Base-by-base conservation (phyloP, 345 rosid genomes). In the Salix udensis region DNA sequence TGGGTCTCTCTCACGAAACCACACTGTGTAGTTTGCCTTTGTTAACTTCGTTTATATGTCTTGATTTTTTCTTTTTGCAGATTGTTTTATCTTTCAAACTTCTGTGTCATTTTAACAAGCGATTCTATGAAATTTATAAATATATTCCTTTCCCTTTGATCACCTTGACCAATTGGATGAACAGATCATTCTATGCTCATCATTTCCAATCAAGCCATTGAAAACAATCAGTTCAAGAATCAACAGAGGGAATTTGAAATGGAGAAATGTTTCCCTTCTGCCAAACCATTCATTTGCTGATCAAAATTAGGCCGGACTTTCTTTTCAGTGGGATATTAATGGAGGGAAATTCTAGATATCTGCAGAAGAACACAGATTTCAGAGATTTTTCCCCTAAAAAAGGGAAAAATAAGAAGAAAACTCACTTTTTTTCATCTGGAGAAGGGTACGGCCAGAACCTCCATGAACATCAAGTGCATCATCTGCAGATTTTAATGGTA, bases 401-500 rank as follows among this genome's bases (percentile, higher is more conserved):
- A 4, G 19, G 42, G 1, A 15, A 13, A 7, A 31, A 68, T 26
- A 23, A n/a, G 10, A 70, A 72, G 46, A 68, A 42, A 53, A 67
- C 87, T 67, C 80, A 91, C 94, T 7, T 74, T 72, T 77, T 79
- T 80, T 86, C 72, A 88, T 84, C 82, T 93, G 97, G 70, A 93
- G 96, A 73, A 93, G 97, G 83, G 79, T 68, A 75, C 96, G 92
- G 77, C 88, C 85, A 26, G 83, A 61, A 37, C 74, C 44, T 80
- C 76, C 84, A 65, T 81, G 83, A 26, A 82, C 64, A 68, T 84
- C 82, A 85, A 86, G 96, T 93, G 87, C 84, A 72, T 84, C 82
- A 85, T 87, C 97, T 93, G 87, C 84, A 72, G 64, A 24, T 66
- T 55, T n/a, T 24, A n/a, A 55, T 55, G 10, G 24, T 23, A 55